Conservation (phyloP, 2,329 filamentous ascomycete genomes). For the Amesomyces nigricolor region DNA sequence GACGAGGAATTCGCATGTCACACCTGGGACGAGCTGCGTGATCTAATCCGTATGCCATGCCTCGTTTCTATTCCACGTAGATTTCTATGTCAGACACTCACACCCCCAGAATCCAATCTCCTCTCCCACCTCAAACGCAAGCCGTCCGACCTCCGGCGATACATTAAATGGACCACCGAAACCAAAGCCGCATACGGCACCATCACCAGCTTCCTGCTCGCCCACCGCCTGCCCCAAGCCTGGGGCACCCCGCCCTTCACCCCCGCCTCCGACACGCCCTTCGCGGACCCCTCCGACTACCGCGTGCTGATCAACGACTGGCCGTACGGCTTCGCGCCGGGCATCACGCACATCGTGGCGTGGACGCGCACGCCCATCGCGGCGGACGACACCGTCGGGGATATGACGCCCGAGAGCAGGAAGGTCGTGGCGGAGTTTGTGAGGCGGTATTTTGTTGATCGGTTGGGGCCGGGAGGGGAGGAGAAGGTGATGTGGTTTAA, state of each 20-base stretch:
- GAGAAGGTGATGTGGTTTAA: constrained; percentile 76
- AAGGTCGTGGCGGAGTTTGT: constrained; percentile 64
- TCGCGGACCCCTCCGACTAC: constrained; percentile 51
- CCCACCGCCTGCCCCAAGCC: constrained; percentile 57
- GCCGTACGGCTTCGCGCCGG: constrained; percentile 72
- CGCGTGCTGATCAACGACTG: constrained; percentile 83
- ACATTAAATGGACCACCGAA: constrained; percentile 69
- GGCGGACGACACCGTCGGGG: constrained; percentile 61
- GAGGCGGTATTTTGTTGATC: constrained; percentile 59
- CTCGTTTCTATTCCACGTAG: neutral
- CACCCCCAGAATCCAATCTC: constrained; percentile 45
- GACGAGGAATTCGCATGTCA: constrained; percentile 68
- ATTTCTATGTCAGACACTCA: constrained; percentile 5
- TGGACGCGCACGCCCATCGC: constrained; percentile 83
- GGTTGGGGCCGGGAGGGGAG: constrained; percentile 45
- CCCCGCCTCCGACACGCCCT: constrained; percentile 45
- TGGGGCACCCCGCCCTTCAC: constrained; percentile 62
- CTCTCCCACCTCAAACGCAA: constrained; percentile 72
- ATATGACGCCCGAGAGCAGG: constrained; percentile 64
- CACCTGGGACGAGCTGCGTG: constrained; percentile 66
- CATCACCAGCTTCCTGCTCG: constrained; percentile 71
- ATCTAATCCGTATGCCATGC: constrained; percentile 53
- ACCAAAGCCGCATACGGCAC: constrained; percentile 70
- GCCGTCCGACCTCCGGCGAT: constrained; percentile 73
- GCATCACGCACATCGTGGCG: constrained; percentile 76